Evolutionary conservation across 108 stramenopile genomes (phyloP).

Genomic region (Cyclotella atomus): DNA sequence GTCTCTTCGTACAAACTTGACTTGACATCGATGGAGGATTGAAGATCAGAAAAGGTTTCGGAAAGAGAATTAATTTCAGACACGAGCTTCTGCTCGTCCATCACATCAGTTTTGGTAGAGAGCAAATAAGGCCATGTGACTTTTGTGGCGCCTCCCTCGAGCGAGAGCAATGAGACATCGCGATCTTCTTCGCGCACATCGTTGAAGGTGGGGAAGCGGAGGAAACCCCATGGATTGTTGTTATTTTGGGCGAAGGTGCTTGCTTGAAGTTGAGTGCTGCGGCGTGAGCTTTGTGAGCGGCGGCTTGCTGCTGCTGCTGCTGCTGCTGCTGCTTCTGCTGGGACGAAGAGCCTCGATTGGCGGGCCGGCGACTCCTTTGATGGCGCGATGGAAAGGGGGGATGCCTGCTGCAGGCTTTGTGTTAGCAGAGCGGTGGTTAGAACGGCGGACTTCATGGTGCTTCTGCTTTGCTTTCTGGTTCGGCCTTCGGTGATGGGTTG

Average conservation of each 20-base stretch:
- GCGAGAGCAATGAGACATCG: neutral
- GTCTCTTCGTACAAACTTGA: slow-evolving; percentile 20
- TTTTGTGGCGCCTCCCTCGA: neutral
- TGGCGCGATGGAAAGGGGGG: neutral
- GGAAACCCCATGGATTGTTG: slow-evolving; percentile 2
- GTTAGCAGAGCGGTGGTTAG: neutral
- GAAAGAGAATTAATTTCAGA: slow-evolving; percentile 21
- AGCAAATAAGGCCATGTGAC: slow-evolving; percentile 1
- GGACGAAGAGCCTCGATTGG: neutral
- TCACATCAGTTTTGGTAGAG: neutral
- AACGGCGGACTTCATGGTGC: neutral
- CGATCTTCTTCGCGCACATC: neutral
- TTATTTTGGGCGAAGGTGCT: slow-evolving; percentile 1
- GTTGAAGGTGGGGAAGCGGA: neutral
- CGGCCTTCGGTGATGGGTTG: no score
- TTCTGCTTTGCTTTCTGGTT: no score
- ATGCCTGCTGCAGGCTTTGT: neutral
- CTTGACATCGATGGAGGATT: slow-evolving; percentile 20
- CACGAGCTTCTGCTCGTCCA: slow-evolving; percentile 18
- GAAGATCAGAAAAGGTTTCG: slow-evolving; percentile 20
- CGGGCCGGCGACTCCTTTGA: neutral
- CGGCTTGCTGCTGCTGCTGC: neutral
- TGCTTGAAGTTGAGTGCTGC: neutral
- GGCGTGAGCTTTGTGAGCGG: neutral
- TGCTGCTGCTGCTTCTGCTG: neutral